Base-by-base conservation (phyloP, 2,329 filamentous ascomycete genomes). In the Fusarium zealandicum region DNA sequence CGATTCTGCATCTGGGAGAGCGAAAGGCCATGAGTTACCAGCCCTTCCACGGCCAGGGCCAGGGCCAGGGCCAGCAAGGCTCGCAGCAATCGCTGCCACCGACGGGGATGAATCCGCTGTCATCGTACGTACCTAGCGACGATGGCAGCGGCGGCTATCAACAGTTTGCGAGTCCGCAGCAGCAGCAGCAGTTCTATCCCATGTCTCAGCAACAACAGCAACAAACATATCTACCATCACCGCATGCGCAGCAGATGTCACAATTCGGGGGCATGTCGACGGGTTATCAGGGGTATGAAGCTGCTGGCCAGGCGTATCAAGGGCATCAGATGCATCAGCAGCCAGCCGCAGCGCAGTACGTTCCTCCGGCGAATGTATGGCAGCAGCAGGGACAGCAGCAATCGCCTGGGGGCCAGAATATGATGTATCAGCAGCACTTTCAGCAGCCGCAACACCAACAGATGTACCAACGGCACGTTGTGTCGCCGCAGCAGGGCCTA, bases 11-110 rank as follows among this genome's bases (percentile, higher is more conserved):
- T 36, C 25, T 31, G 13, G 55, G 45, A 51, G 57, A 65, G 47
- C 44, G 56, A 53, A 46, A 59, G 51, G 72, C 64, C 61, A 75
- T 78, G 72, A 75, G 69, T 64, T 74, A 71, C 67, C 65, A 67
- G 56, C 65, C 66, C 49, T 73, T 65, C 36, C 60, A 66, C 58
- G 60, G 65, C 50, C 65, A 68, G 51, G 65, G 22, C 20, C 28
- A 30, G 10, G 28, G 28, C 28, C 12, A 12, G 7, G 28, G 64
- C 59, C 64, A 64, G 47, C 61, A 68, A 42, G 67, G 65, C 63
- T 63, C 67, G 28, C 62, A 67, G 58, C 65, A 64, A 47, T 58
- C 59, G 41, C 36, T 59, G 37, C 60, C 57, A 54, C 41, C 54
- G 35, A 50, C 58, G 18, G 59, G 53, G 17, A 57, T 63, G 51